Conservation (phyloP, 352 stramenopile species). For the Saprolegnia diclina region DNA sequence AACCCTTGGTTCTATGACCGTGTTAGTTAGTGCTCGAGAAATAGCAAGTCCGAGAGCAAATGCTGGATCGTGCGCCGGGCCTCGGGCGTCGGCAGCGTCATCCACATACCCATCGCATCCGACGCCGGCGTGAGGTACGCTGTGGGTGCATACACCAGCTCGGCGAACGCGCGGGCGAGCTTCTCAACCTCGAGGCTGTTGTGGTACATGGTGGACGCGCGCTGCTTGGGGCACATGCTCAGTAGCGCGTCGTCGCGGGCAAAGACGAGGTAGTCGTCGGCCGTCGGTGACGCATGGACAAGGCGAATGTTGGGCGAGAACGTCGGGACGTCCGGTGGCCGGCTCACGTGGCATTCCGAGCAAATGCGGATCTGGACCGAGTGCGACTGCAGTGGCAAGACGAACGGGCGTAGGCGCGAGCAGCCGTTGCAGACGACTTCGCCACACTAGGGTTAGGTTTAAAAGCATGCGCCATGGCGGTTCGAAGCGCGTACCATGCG, state of each 20-base stretch:
- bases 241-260: background rate
- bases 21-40: background rate
- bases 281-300: background rate
- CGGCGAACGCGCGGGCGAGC: background rate
- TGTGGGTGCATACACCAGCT: background rate
- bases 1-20: too few species aligned
- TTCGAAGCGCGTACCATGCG: background rate
- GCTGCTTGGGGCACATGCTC: background rate
- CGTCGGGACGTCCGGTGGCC: background rate
- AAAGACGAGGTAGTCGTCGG: background rate
- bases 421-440: constrained; percentile 11
- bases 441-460: background rate
- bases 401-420: background rate
- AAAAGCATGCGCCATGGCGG: background rate
- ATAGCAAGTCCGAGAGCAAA: background rate
- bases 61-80: background rate
- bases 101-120: constrained; percentile 5
- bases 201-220: background rate
- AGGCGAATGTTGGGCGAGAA: constrained; percentile 15
- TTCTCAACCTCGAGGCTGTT: background rate
- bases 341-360: background rate
- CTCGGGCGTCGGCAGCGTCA: background rate
- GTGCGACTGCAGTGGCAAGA: background rate
- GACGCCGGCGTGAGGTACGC: background rate
- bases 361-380: background rate